phyloP scores from a whole-genome alignment of 2,329 filamentous ascomycete species.

The Macrophomina phaseolina region DNA sequence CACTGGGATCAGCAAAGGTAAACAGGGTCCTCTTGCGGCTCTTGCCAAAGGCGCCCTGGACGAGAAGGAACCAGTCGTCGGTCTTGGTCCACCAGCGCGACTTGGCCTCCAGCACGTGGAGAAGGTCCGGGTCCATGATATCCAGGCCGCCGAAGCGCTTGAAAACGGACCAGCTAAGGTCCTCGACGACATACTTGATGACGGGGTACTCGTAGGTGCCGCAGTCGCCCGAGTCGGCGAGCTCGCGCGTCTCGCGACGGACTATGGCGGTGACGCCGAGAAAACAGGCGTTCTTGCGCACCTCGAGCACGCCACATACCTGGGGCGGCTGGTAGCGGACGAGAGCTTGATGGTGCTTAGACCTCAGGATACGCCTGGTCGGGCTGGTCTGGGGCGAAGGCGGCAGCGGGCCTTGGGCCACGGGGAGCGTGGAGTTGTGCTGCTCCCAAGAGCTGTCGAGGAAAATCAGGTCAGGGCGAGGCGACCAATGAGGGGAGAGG shows the following conservation, averaged over 20 bases:
- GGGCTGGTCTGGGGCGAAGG: slow-evolving; percentile 5
- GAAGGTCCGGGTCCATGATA: slow-evolving; percentile 7
- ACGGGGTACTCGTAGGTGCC: slow-evolving; percentile 10
- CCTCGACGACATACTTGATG: slow-evolving; percentile 18
- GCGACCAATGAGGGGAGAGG: slow-evolving; percentile 8
- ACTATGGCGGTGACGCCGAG: slow-evolving; percentile 25
- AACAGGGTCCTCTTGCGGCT: slow-evolving; percentile 18
- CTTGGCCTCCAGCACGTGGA: slow-evolving; percentile 17
- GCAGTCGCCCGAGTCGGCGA: background rate
- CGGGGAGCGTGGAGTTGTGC: background rate
- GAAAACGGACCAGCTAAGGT: slow-evolving; percentile 19
- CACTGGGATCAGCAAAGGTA: slow-evolving; percentile 21
- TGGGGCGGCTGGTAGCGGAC: slow-evolving; percentile 20
- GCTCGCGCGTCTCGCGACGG: slow-evolving; percentile 5
- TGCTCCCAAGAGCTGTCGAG: slow-evolving; percentile 10
- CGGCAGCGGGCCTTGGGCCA: slow-evolving; percentile 17
- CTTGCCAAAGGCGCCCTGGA: slow-evolving; percentile 12
- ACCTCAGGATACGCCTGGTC: background rate
- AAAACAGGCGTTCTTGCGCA: slow-evolving; percentile 12
- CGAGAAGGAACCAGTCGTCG: slow-evolving; percentile 15
- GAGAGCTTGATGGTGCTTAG: slow-evolving; percentile 1
- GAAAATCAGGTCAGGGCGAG: slow-evolving; percentile 10
- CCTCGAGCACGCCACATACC: slow-evolving; percentile 14
- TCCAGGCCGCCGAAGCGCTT: slow-evolving; percentile 22
- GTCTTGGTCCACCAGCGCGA: slow-evolving; percentile 17